Base-by-base conservation (phyloP, 345 rosid species). In the Cochlearia excelsa region DNA sequence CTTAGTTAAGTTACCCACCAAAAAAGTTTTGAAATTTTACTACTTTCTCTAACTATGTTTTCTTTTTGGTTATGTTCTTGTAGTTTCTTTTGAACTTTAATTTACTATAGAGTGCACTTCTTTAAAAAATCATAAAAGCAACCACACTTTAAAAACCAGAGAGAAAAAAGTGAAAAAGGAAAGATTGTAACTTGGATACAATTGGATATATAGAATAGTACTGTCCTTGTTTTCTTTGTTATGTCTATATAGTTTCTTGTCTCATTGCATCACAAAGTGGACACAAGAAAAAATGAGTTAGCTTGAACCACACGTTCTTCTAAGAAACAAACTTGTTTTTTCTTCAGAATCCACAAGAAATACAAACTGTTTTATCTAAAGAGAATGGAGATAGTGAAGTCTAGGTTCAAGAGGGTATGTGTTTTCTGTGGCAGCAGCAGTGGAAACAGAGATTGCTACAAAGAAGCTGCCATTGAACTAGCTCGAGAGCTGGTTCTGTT, bases 341-440 rank as follows among this genome's bases (percentile, higher is more conserved):
- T 9, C 27, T 37, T 3, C 9, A 39, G 33, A 2, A 57, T 56
- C 45, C 44, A 66, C 37, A 39, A 55, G 30, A 46, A 2, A 27
- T 27, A 30, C 23, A 60, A 41, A 41, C 4, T 61, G 48, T 48
- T 41, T 56, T 62, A 26, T 30, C 29, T 44, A 26, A 16, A 56
- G 57, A 63, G 43, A 34, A 63, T 55, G 56, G 62, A 73, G 7
- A 34, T 72, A 37, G 61, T 63, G 68, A 66, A 67, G 28, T 82
- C 96, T 6, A 90, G 87, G 55, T 90, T 90, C 80, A 77, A 82
- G 76, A 90, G 82, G 41, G 85, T 83, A 11, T 83, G 89, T 77
- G 93, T 86, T 8, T 86, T 86, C 54, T 86, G 93, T 74, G 93
- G 93, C 8, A 90, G 97, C 66, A 87, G 94, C 41, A 76, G 84